These are phyloP conservation scores for Saccharomycopsis hybrid DNA, from an alignment of 1,139 yeast species.

Conservation along the genomic window DNA sequence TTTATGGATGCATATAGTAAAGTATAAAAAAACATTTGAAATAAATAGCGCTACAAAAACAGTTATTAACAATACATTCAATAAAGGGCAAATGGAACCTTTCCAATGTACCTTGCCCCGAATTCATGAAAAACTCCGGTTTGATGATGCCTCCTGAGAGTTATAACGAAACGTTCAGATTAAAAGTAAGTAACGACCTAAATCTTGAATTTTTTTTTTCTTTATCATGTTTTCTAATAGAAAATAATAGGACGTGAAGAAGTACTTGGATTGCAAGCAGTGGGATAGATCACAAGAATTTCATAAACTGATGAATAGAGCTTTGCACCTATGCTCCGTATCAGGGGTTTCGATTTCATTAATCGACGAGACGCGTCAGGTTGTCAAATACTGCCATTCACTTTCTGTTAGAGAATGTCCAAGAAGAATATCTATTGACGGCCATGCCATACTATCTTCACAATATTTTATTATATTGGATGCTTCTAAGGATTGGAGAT, in stretches of 20 bases:
- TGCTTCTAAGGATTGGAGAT: slow-evolving; percentile 65
- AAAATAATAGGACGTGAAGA: too few relatives aligned
- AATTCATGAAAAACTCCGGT: slow-evolving; percentile 41
- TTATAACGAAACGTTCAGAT: slow-evolving; percentile 39
- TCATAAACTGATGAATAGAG: slow-evolving; percentile 33
- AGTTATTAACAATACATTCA: too few relatives aligned
- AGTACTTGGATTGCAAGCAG: slow-evolving; percentile 37
- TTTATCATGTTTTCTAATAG: too few relatives aligned
- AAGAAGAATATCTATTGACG: slow-evolving; percentile 53
- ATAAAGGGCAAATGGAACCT: slow-evolving; percentile 52
- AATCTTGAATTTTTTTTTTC: too few relatives aligned
- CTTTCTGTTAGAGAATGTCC: slow-evolving; percentile 45
- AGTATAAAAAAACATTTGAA: too few relatives aligned
- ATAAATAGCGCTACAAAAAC: too few relatives aligned
- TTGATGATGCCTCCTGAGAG: slow-evolving; percentile 56
- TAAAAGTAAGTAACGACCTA: too few relatives aligned
- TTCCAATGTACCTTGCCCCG: slow-evolving; percentile 50
- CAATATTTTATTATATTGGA: slow-evolving; percentile 49
- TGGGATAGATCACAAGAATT: slow-evolving; percentile 46
- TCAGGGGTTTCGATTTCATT: slow-evolving; percentile 54
- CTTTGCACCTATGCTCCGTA: slow-evolving; percentile 36
- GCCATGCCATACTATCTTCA: slow-evolving; percentile 56
- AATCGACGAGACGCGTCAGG: slow-evolving; percentile 42
- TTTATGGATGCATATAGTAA: slow-evolving; percentile 57
- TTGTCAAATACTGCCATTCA: slow-evolving; percentile 43